Evolutionary conservation across 1,284 basidiomycete genomes (phyloP).

Genomic region (Sutorius eximius): DNA sequence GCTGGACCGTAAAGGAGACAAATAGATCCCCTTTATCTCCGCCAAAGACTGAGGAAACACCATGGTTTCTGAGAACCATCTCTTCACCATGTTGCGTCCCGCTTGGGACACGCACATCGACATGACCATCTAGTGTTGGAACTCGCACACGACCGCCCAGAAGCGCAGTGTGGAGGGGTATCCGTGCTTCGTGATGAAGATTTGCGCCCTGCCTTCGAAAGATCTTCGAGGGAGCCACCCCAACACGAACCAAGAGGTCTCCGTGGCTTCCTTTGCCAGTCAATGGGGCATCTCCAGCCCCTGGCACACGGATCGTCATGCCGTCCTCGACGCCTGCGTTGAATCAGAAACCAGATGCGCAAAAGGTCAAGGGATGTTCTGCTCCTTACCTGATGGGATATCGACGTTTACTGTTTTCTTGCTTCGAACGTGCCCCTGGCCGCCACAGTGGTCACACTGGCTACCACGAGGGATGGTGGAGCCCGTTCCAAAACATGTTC

Average conservation of each 20-base stretch:
- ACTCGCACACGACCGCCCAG: constrained; percentile 92
- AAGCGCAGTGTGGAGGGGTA: constrained; percentile 91
- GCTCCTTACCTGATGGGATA: constrained; percentile 76
- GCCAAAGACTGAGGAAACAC: constrained; percentile 73
- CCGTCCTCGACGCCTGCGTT: constrained; percentile 89
- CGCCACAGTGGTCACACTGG: constrained; percentile 81
- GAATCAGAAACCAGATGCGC: constrained; percentile 17
- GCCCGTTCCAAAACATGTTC: constrained; percentile 83
- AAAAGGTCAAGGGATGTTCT: constrained; percentile 8
- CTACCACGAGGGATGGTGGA: constrained; percentile 76
- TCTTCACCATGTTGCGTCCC: constrained; percentile 98
- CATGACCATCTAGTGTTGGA: constrained; percentile 94
- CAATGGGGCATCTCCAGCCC: constrained; percentile 85
- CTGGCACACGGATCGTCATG: constrained; percentile 86
- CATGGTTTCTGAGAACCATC: constrained; percentile 90
- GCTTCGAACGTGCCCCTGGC: constrained; percentile 85
- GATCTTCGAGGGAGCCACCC: constrained; percentile 78
- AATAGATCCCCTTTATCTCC: constrained; percentile 85
- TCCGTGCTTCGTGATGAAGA: constrained; percentile 87
- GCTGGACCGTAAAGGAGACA: constrained; percentile 84
- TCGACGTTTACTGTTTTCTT: constrained; percentile 81
- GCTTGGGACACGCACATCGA: constrained; percentile 89
- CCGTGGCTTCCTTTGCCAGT: constrained; percentile 76
- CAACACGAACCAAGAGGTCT: constrained; percentile 87
- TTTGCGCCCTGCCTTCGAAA: constrained; percentile 94